These are phyloP conservation scores for Oidiodendron maius DNA, from an alignment of 495 filamentous ascomycete genomes.

Conservation along the genomic window DNA sequence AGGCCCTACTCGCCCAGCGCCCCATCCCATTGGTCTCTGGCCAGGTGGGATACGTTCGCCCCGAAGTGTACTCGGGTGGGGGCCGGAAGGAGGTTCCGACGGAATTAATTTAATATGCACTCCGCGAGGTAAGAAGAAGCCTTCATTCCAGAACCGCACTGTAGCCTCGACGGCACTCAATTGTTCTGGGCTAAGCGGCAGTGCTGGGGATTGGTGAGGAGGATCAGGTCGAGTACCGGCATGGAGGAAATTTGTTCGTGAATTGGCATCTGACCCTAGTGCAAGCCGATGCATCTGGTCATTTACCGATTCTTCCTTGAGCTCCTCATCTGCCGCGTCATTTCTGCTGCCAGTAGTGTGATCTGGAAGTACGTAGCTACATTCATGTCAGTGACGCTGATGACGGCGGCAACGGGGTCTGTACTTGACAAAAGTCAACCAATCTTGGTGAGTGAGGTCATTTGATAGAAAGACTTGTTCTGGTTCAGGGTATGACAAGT, in stretches of 20 bases:
- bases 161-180: conserved; percentile 10
- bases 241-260: conserved; percentile 16
- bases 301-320: conserved; percentile 13
- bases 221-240: conserved; percentile 30
- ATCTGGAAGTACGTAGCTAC: conserved; percentile 13
- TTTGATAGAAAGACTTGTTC: conserved; percentile 16
- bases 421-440: conserved; percentile 42
- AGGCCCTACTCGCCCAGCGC: conserved; percentile 16
- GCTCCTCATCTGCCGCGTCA: conserved; percentile 17
- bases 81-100: neutral
- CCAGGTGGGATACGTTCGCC: conserved; percentile 13
- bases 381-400: neutral
- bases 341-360: conserved; percentile 8
- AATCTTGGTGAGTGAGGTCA: conserved; percentile 37
- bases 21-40: conserved; percentile 26
- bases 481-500: conserved; percentile 13
- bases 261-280: conserved; percentile 1
- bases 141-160: conserved; percentile 43
- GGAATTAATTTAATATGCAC: conserved; percentile 12
- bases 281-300: conserved; percentile 15
- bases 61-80: conserved; percentile 2
- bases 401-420: neutral
- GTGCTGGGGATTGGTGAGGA: neutral
- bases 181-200: neutral
- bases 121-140: conserved; percentile 40